These are phyloP conservation scores for Lepidium aucheri DNA, from an alignment of 345 rosid genomes.

Conservation along the genomic window DNA sequence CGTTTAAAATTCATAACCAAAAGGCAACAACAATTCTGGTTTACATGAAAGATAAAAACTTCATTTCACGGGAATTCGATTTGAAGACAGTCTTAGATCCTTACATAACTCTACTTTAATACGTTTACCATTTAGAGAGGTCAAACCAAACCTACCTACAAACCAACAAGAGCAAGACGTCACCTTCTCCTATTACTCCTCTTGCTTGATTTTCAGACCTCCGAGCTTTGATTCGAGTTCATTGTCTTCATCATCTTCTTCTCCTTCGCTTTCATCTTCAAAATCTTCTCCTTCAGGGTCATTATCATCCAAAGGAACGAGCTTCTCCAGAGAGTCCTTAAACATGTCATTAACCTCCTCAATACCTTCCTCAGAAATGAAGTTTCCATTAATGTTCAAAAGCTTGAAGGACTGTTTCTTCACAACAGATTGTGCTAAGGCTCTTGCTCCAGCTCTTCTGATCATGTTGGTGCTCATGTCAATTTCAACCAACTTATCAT, in stretches of 20 bases:
- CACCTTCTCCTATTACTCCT: conserved; percentile 27
- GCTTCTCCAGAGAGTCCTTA: conserved; percentile 41
- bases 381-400: conserved; percentile 63
- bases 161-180: not conserved
- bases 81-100: conserved; percentile 3
- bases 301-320: conserved; percentile 71
- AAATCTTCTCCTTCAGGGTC: conserved; percentile 72
- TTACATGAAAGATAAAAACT: not conserved
- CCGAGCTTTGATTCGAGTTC: conserved; percentile 68
- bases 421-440: conserved; percentile 53
- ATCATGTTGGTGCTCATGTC: conserved; percentile 60
- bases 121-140: conserved; percentile 3
- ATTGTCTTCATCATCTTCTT: conserved; percentile 46
- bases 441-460: conserved; percentile 66
- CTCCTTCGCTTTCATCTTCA: conserved; percentile 55
- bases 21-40: not conserved
- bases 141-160: conserved; percentile 14
- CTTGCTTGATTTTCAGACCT: conserved; percentile 56
- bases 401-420: conserved; percentile 48
- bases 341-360: conserved; percentile 71
- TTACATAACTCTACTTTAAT: conserved; percentile 4
- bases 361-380: conserved; percentile 77
- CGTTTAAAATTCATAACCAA: not conserved
- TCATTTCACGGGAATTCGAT: not conserved
- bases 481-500: conserved; percentile 53